These are phyloP conservation scores for Rubroshorea leprosula DNA, from an alignment of 345 rosid genomes.

Conservation along the genomic window DNA sequence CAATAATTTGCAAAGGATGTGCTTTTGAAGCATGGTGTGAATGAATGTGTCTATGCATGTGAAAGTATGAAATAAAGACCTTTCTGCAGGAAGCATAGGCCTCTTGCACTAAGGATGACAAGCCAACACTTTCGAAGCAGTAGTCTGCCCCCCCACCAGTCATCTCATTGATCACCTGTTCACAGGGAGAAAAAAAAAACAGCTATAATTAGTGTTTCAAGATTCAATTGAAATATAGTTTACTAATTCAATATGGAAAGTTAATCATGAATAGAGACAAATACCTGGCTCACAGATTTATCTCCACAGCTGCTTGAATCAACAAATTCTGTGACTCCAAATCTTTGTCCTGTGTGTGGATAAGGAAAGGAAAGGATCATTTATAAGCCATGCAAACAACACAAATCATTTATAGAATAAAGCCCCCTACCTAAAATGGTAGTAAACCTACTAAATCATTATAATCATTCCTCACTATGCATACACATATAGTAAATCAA, in stretches of 20 bases:
- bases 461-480: too few relatives aligned
- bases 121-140: slow-evolving; percentile 76
- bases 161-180: slow-evolving; percentile 50
- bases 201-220: not conserved
- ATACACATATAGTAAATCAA: too few relatives aligned
- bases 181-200: not conserved
- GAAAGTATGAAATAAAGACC: slow-evolving; percentile 42
- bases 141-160: slow-evolving; percentile 79
- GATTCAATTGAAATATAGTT: not conserved
- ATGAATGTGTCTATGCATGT: not conserved
- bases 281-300: slow-evolving; percentile 62
- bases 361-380: slow-evolving; percentile 5
- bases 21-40: not conserved
- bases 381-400: not conserved
- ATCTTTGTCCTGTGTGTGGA: slow-evolving; percentile 46
- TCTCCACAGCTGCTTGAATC: slow-evolving; percentile 38
- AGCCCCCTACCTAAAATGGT: too few relatives aligned
- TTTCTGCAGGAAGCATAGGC: slow-evolving; percentile 65
- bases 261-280: not conserved
- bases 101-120: slow-evolving; percentile 49
- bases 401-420: not conserved
- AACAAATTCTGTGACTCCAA: slow-evolving; percentile 75
- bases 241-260: too few relatives aligned
- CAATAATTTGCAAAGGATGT: too few relatives aligned
- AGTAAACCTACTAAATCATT: too few relatives aligned